phyloP scores from a whole-genome alignment of 2,329 filamentous ascomycete genomes.

The Chaetomium olivaceum region DNA sequence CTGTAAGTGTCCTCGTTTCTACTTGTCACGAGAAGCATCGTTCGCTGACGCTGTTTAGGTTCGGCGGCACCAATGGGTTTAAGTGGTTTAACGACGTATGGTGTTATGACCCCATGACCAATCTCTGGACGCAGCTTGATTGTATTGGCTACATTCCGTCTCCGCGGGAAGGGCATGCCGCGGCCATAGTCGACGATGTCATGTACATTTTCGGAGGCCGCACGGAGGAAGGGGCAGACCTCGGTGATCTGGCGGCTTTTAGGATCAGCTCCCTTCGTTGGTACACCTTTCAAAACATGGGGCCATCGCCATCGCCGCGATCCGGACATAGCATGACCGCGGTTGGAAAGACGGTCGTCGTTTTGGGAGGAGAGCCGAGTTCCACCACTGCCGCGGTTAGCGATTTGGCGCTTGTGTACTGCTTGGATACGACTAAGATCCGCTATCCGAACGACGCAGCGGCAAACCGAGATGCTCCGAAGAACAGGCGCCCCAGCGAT shows the following conservation, averaged over 20 bases:
- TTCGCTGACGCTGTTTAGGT: conserved; percentile 53
- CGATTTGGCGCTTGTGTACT: conserved; percentile 85
- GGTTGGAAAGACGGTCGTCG: conserved; percentile 87
- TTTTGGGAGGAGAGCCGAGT: conserved; percentile 92
- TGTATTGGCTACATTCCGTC: conserved; percentile 98
- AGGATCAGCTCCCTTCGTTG: conserved; percentile 77
- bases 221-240: conserved; percentile 86
- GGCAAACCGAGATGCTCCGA: conserved; percentile 33
- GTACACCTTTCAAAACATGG: conserved; percentile 99
- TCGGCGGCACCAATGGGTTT: conserved; percentile 93
- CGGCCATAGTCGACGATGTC: conserved; percentile 90
- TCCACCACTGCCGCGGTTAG: conserved; percentile 77
- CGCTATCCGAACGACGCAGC: conserved; percentile 82
- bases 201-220: conserved; percentile 99
- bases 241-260: conserved; percentile 87
- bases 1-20: conserved; percentile 59
- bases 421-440: conserved; percentile 94
- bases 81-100: conserved; percentile 99
- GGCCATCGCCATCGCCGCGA: conserved; percentile 85
- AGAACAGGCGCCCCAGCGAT: conserved; percentile 40
- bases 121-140: conserved; percentile 84
- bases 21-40: neutral
- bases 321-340: conserved; percentile 98
- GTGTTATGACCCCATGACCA: conserved; percentile 84
- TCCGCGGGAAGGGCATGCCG: conserved; percentile 90